These are phyloP conservation scores for Fusarium piperis DNA, from an alignment of 2,329 filamentous ascomycete species.

Conservation along the genomic window DNA sequence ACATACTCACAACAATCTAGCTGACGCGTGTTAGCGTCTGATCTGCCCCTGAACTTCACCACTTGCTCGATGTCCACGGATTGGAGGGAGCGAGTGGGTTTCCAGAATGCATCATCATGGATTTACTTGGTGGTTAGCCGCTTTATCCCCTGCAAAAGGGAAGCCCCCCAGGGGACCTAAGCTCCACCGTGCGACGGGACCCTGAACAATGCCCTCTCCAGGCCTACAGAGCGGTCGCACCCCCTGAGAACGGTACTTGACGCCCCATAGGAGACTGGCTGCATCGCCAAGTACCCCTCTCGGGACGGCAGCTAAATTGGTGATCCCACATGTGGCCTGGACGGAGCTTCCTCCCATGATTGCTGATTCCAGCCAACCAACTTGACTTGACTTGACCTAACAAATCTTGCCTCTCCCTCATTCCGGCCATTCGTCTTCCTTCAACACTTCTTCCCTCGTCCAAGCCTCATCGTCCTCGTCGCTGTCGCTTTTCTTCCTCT, in stretches of 20 bases:
- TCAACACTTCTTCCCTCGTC: conserved; percentile 2
- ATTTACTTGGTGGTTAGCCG: conserved; percentile 3
- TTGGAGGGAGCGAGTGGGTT: background rate
- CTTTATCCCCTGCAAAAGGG: background rate
- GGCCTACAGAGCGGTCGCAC: background rate
- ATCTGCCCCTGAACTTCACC: background rate
- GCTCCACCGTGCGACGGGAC: conserved; percentile 22
- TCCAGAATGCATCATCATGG: background rate
- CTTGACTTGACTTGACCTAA: background rate
- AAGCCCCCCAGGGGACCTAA: background rate
- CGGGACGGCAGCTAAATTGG: conserved; percentile 35
- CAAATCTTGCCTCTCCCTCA: conserved; percentile 23
- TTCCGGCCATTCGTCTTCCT: conserved; percentile 25
- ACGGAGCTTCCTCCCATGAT: conserved; percentile 1
- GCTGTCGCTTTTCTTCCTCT: background rate
- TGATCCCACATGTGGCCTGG: conserved; percentile 30
- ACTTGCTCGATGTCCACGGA: background rate
- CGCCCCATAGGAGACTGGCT: background rate
- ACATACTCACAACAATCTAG: background rate
- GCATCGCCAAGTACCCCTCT: background rate
- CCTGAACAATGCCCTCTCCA: conserved; percentile 14
- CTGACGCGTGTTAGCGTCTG: conserved; percentile 7
- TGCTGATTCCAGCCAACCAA: background rate
- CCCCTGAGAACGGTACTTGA: conserved; percentile 27
- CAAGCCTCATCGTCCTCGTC: background rate